Evolutionary conservation across 2,329 filamentous ascomycete species (phyloP), one percentile per base, ranked within the genome.

Genomic region (Leptographium flavum): DNA sequence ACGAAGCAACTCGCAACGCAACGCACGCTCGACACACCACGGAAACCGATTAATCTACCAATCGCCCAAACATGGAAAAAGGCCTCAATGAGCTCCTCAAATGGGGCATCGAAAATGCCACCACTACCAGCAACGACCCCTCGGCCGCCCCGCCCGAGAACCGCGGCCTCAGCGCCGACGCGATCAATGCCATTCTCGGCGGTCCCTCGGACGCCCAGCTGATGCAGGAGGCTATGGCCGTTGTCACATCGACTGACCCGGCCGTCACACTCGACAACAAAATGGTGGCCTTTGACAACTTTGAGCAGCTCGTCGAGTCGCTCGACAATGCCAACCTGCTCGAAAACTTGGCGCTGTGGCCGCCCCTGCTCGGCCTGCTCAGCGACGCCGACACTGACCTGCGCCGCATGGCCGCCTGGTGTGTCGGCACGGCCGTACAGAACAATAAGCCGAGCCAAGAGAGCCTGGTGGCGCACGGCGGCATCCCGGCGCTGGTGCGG

Each of bases 241-340:
- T 83, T 46, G 81, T 95, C 57, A 73, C 70, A 10, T 76, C 78
- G 17, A 32, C 31, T 1, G 70, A 74, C 54, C 66, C 77, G 9
- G 72, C 81, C 46, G 67, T 82, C 46, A 73, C 76, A 4, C 70
- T 90, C 42, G 81, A 87, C 37, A 76, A 86, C 63, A 87, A 85
- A 61, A 65, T 93, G 45, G 75, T 80, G 47, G 88, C 88, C 32
- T 93, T 94, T 63, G 88, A 94, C 73, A 94, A 95, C 66, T 83
- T 95, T 51, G 88, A 94, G 67, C 86, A 94, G 63, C 70, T 94
- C 48, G 82, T 95, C 56, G 87, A 95, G 68, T 79, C 76, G 51
- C 78, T 96, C 55, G 92, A 98, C 70, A 98, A 98, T 62, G 90
- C 92, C 47, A 98, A 96, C 69, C 93, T 95, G 65, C 75, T 98